Evolutionary conservation across 2,329 filamentous ascomycete genomes (phyloP).

Genomic region (Torrubiella hemipterigena): DNA sequence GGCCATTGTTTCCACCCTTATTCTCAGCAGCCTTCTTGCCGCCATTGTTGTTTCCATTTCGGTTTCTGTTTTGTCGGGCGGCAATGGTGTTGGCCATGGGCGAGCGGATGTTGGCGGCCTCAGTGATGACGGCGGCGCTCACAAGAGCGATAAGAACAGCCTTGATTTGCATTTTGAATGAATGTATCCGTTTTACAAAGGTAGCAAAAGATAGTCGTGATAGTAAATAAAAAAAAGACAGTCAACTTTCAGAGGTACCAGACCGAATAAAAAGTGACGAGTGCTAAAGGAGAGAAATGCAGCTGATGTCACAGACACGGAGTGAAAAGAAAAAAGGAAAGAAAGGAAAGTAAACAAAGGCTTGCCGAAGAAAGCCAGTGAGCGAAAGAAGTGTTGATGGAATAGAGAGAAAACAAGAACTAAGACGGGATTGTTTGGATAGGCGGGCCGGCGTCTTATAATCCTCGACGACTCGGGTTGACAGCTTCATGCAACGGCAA

Average conservation of each 20-base stretch:
- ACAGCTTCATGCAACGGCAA: no score
- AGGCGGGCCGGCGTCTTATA: no score
- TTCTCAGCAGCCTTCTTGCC: constrained; percentile 11
- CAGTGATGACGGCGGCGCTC: constrained; percentile 31
- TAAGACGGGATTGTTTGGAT: constrained; percentile 2
- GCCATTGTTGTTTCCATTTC: constrained; percentile 10
- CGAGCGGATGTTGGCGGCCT: constrained; percentile 29
- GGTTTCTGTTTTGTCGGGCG: constrained; percentile 25
- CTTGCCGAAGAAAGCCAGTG: constrained; percentile 5
- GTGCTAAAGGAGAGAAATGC: constrained; percentile 23
- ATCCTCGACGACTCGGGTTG: no score
- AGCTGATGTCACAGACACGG: constrained; percentile 16
- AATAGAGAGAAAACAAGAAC: constrained; percentile 5
- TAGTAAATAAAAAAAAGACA: constrained; percentile 14
- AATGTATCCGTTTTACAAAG: constrained; percentile 12
- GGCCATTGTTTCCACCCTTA: constrained; percentile 13
- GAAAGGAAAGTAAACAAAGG: constrained; percentile 1
- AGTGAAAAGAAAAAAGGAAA: constrained; percentile 4
- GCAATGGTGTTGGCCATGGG: constrained; percentile 24
- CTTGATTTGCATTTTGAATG: constrained; percentile 39
- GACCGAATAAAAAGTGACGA: constrained; percentile 36
- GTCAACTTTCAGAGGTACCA: constrained; percentile 28
- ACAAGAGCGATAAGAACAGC: constrained; percentile 34
- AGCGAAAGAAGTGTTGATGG: constrained; percentile 23
- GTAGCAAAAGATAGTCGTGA: constrained; percentile 11